Conservation (phyloP, 805 yeast genomes). For the Maudiozyma saulgeensis region DNA sequence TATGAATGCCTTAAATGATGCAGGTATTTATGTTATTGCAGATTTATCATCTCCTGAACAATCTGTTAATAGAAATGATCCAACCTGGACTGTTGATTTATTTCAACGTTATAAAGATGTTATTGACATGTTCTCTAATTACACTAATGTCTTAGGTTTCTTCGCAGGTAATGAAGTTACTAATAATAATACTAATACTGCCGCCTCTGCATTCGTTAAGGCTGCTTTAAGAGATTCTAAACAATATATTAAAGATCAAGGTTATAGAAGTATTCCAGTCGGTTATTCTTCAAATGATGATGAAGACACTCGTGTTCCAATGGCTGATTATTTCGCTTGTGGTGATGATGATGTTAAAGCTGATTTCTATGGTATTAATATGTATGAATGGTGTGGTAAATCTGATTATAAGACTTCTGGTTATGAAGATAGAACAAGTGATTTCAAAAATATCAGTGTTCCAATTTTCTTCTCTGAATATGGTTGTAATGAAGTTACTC, state of each 20-base stretch:
- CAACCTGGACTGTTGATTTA: slow-evolving; percentile 55
- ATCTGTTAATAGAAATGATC: slow-evolving; percentile 53
- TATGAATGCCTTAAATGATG: slow-evolving; percentile 56
- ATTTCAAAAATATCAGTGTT: slow-evolving; percentile 54
- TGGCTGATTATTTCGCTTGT: slow-evolving; percentile 72
- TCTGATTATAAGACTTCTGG: slow-evolving; percentile 54
- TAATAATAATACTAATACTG: slow-evolving; percentile 54
- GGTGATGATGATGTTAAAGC: slow-evolving; percentile 56
- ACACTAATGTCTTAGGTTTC: slow-evolving; percentile 69
- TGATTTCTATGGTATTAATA: slow-evolving; percentile 80
- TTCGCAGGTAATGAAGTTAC: slow-evolving; percentile 84
- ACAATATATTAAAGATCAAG: slow-evolving; percentile 48
- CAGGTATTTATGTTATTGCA: slow-evolving; percentile 74
- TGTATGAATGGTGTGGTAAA: slow-evolving; percentile 82
- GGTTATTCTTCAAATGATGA: slow-evolving; percentile 82
- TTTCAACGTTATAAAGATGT: slow-evolving; percentile 60
- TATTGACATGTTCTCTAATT: slow-evolving; percentile 57
- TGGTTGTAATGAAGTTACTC: slow-evolving; percentile 62
- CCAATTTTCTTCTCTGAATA: slow-evolving; percentile 78
- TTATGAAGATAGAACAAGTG: slow-evolving; percentile 52
- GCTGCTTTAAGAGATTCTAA: slow-evolving; percentile 77
- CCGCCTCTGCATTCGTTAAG: slow-evolving; percentile 71
- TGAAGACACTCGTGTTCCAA: slow-evolving; percentile 48
- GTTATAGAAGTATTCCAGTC: slow-evolving; percentile 64
- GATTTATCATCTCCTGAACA: slow-evolving; percentile 61